Conservation (phyloP, 257 asterid genomes). For the Schizonepeta tenuifolia region DNA sequence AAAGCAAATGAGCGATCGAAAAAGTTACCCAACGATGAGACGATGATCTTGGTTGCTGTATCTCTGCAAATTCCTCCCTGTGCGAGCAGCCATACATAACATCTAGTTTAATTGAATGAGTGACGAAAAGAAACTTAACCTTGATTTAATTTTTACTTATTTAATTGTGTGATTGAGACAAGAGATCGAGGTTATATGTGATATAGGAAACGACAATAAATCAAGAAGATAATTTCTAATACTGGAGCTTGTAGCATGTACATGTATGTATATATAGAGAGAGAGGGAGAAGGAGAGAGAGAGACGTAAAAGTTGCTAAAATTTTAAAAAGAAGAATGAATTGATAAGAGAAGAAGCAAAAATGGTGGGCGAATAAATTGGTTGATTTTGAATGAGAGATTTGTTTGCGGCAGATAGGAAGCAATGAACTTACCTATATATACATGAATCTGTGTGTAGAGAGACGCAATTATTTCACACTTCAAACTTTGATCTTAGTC, state of each 20-base stretch:
- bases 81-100: slow-evolving; percentile 58
- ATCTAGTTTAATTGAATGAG: slow-evolving; percentile 4
- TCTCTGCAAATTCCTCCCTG: slow-evolving; percentile 76
- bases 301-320: neutral
- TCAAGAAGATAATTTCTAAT: neutral
- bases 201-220: neutral
- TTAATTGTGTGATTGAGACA: neutral
- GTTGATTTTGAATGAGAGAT: slow-evolving; percentile 20
- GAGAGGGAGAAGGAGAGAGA: neutral
- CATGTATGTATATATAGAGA: too few relatives aligned
- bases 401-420: neutral
- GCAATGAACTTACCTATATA: neutral
- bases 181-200: neutral
- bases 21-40: slow-evolving; percentile 63
- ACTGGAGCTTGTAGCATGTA: neutral
- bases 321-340: neutral
- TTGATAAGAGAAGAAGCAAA: slow-evolving; percentile 13
- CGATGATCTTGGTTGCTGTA: slow-evolving; percentile 61
- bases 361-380: slow-evolving; percentile 23
- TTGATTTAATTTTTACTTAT: too few relatives aligned
- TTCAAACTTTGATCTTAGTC: slow-evolving; percentile 28
- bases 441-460: neutral
- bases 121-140: too few relatives aligned
- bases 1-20: too few relatives aligned
- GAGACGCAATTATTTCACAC: slow-evolving; percentile 16